phyloP scores from a whole-genome alignment of 306 rosid genomes.

The Rubus parviflorus region DNA sequence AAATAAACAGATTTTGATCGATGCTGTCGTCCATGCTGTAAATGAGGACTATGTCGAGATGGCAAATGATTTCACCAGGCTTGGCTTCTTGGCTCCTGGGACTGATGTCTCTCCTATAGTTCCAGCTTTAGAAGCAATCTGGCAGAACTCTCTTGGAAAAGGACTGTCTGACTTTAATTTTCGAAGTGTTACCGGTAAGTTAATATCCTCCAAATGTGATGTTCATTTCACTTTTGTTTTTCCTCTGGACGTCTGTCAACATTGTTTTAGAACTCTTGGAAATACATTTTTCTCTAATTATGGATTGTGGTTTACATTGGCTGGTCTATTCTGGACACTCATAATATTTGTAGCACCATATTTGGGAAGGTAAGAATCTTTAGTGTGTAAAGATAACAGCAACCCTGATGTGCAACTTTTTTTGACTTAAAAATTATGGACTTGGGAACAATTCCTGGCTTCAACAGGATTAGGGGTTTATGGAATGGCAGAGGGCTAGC shows the following conservation, averaged over 20 bases:
- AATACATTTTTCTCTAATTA: not conserved
- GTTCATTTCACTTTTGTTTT: not conserved
- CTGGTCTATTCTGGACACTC: not conserved
- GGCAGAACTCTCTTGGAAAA: conserved; percentile 99
- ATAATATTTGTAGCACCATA: no score
- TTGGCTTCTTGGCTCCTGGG: conserved; percentile 94
- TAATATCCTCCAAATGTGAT: not conserved
- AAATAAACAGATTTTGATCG: conserved; percentile 91
- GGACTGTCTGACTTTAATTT: conserved; percentile 95
- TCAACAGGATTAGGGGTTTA: no score
- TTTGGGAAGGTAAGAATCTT: no score
- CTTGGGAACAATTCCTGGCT: no score
- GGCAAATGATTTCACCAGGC: conserved; percentile 98
- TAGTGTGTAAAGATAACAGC: no score
- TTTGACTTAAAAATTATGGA: no score
- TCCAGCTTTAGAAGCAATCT: conserved; percentile 97
- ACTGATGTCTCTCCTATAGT: conserved; percentile 94
- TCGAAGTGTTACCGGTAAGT: conserved; percentile 86
- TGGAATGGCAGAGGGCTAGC: no score
- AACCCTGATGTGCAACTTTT: no score
- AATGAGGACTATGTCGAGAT: conserved; percentile 97
- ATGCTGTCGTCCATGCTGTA: conserved; percentile 99
- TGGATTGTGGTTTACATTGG: conserved; percentile 5
- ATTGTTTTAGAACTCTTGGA: not conserved
- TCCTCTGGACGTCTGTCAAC: not conserved